Base-by-base conservation (phyloP, 352 stramenopile genomes). In the Pythium dissotocum region DNA sequence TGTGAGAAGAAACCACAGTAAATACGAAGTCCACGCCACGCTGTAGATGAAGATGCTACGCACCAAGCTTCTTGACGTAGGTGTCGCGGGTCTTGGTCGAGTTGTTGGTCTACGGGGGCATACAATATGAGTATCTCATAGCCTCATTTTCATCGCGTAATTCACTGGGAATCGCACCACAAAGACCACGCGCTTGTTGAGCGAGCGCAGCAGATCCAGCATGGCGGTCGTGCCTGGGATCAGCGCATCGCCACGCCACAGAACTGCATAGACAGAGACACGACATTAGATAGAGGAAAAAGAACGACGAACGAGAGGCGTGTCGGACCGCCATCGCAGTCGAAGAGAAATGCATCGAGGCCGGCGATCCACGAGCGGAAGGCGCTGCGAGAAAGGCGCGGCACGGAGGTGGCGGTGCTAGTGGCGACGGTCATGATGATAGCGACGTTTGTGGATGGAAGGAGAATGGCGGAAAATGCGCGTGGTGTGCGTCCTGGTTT, bases 21-120 rank as follows among this genome's bases (percentile, higher is more conserved):
- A 44, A 12, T 5, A 44, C 8, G 16, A 12, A 14, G 16, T 7
- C 36, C 6, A 55, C 10, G 21, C 24, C 28, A 60, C 2, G 33
- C 33, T 38, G 5, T 10, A 9, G 9, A 38, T 6, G 33, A 38
- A 6, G 33, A 38, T 38, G 33, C 33, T 38, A 60, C 56, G 28
- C 44, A 94, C 86, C 84, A 18, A 95, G 79, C 67, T 93, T 93
- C 74, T 91, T 88, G 53, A 95, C 83, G 74, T 93, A 93, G 18
- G 82, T 82, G 32, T 89, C 83, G 63, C 87, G 77, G 63, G 77
- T 90, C 71, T 89, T 95, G 64, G 85, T 93, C 42, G 87, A 90
- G 76, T 95, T 95, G 75, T 95, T 93, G 42, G 87, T 95, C 87
- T 95, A 61, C 10, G 6, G 16, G 12, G 2, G 9, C 8, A 21